A percentile compares a stretch with the other conserved stretches of the same genome.
phyloP scores from a whole-genome alignment of 352 stramenopile species.

The Albugo laibachii region DNA sequence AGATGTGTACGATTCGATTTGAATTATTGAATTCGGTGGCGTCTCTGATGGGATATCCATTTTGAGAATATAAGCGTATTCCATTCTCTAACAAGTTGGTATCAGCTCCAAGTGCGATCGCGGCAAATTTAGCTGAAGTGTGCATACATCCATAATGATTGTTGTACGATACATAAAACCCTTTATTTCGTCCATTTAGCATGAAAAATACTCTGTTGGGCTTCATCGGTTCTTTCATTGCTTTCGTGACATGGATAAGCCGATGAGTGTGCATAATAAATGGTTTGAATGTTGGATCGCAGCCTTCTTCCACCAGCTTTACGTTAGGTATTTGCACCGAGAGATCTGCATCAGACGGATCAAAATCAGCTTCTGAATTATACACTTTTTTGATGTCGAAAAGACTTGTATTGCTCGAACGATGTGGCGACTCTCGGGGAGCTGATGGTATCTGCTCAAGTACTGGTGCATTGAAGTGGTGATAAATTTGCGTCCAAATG shows the following conservation, averaged over 20 bases:
- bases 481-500: no score
- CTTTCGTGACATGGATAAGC: conserved; percentile 21
- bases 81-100: conserved; percentile 39
- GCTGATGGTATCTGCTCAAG: no score
- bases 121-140: conserved; percentile 20
- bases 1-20: conserved; percentile 48
- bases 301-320: no score
- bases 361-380: no score
- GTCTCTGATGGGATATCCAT: conserved; percentile 33
- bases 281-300: no score
- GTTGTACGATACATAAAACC: conserved; percentile 63
- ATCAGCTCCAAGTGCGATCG: conserved; percentile 40
- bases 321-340: no score
- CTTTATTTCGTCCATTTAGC: conserved; percentile 69
- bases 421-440: no score
- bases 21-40: conserved; percentile 18
- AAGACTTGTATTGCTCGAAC: no score
- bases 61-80: conserved; percentile 51
- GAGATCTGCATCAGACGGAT: no score
- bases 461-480: no score
- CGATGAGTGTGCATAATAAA: no score
- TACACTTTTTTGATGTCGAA: no score
- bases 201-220: conserved; percentile 60
- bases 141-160: conserved; percentile 38
- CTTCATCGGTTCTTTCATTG: conserved; percentile 17